Percentiles rank a stretch among this genome's conserved stretches.
Evolutionary conservation across 257 asterid genomes (phyloP).

Genomic region (Solanum peruvianum): DNA sequence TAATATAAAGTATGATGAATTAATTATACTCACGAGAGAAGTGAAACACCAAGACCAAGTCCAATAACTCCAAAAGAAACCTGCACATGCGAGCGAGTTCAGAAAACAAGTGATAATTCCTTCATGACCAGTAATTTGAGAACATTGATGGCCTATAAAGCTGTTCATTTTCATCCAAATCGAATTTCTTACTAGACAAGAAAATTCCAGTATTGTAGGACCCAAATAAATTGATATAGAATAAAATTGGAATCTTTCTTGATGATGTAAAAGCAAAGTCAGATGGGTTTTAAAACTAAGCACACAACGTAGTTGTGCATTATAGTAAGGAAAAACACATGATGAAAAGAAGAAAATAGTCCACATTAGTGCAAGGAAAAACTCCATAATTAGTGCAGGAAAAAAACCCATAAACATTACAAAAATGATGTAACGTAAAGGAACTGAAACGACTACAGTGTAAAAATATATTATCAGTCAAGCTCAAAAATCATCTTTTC

Average conservation of each 20-base stretch:
- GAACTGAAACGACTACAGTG: background rate
- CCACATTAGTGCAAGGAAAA: background rate
- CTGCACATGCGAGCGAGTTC: slow-evolving; percentile 18
- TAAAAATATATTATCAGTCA: background rate
- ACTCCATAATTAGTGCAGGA: too few species aligned
- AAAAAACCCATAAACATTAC: background rate
- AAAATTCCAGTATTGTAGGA: background rate
- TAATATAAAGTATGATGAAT: background rate
- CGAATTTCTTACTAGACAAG: background rate
- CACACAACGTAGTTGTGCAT: background rate
- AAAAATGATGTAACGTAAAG: background rate
- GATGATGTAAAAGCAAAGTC: background rate
- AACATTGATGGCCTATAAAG: background rate
- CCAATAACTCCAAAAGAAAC: slow-evolving; percentile 94
- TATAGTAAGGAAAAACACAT: background rate
- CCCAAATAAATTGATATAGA: background rate
- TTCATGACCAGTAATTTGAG: background rate
- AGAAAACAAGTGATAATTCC: background rate
- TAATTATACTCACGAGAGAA: slow-evolving; percentile 73
- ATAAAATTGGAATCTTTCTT: background rate
- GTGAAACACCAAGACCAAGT: slow-evolving; percentile 61
- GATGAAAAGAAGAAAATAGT: background rate
- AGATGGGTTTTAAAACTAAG: background rate
- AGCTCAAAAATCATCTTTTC: background rate
- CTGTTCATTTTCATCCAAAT: background rate